Evolutionary conservation across 148 eudicot species (phyloP), one percentile per base, ranked within the genome.

Genomic region (Euryodendron excelsum): DNA sequence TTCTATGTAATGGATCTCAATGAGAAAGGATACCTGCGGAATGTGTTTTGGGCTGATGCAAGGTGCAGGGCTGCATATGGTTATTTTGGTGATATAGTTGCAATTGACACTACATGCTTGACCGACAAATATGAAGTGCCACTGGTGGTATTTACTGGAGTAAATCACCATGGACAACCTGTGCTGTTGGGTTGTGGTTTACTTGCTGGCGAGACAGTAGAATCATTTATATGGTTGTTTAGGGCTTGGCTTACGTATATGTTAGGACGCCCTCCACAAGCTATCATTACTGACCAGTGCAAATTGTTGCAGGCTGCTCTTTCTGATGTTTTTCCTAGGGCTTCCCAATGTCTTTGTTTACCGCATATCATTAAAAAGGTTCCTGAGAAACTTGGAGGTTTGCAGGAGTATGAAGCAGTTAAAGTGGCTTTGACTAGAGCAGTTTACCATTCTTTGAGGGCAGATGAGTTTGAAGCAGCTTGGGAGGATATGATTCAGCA

Each of bases 161-260:
- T 77, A 13, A 83, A 83, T 72, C 86, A 83, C 65, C 86, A 83
- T 50, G 86, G 80, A 50, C 86, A 84, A 60, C 28, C 78, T 68
- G 75, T 84, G 75, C 47, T 79, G 30, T 44, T 84, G 15, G 86
- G 86, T 11, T 84, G 86, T 77, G 86, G 84, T 59, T 74, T 84
- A 30, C 72, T 84, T 60, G 72, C 81, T 8, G 68, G 79, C 1
- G 67, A 74, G 73, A 80, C 76, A 23, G 60, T 77, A 30, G 84
- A 80, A 17, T 84, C 84, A 12, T 84, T 56, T 52, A 53, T 64
- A 41, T 84, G 86, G 84, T 34, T 84, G 79, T 78, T 80, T 68
- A 80, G 86, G 78, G 86, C 86, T 66, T 84, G 86, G 86, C 84
- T 84, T 23, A 84, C 86, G 53, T 84, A 73, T 62, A 80, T 84